A percentile compares a stretch with the other conserved stretches of the same genome.
phyloP scores from a whole-genome alignment of 257 asterid species.

The Thymus quinquecostatus region DNA sequence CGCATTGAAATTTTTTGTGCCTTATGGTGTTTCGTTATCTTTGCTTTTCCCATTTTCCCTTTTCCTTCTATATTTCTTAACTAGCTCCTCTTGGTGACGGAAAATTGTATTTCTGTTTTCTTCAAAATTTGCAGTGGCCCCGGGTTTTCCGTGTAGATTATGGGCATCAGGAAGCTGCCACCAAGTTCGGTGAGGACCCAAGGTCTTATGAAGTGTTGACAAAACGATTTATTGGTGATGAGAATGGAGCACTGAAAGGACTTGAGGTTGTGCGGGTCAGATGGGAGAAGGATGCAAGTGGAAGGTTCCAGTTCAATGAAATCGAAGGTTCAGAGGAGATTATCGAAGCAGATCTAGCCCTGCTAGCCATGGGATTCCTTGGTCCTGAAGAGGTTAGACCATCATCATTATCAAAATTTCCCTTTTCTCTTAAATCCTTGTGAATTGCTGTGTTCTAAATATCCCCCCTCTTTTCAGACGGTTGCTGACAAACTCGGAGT shows the following conservation, averaged over 20 bases:
- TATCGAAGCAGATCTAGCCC: slow-evolving; percentile 78
- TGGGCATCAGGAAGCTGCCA: slow-evolving; percentile 94
- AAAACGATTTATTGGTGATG: slow-evolving; percentile 84
- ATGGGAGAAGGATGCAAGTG: slow-evolving; percentile 94
- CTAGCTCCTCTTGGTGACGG: neutral
- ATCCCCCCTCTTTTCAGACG: slow-evolving; percentile 45
- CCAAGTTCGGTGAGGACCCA: slow-evolving; percentile 96
- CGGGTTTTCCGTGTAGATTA: slow-evolving; percentile 92
- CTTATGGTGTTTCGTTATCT: neutral
- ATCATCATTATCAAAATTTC: neutral
- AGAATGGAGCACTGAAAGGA: slow-evolving; percentile 78
- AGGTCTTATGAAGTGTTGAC: slow-evolving; percentile 94
- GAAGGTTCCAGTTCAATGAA: slow-evolving; percentile 90
- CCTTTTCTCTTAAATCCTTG: neutral
- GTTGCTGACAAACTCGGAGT: slow-evolving; percentile 80
- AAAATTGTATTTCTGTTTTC: neutral
- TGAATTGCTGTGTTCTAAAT: neutral
- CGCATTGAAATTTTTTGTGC: neutral
- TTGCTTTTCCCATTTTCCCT: neutral
- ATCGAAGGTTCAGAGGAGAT: slow-evolving; percentile 96
- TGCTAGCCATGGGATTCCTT: slow-evolving; percentile 98
- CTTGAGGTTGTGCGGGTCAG: slow-evolving; percentile 74
- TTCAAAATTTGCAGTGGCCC: slow-evolving; percentile 72
- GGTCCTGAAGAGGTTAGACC: slow-evolving; percentile 93
- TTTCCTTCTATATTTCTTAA: neutral